These are phyloP conservation scores for Rhodotorula sp. DNA, from an alignment of 1,284 basidiomycete genomes.

Conservation along the genomic window DNA sequence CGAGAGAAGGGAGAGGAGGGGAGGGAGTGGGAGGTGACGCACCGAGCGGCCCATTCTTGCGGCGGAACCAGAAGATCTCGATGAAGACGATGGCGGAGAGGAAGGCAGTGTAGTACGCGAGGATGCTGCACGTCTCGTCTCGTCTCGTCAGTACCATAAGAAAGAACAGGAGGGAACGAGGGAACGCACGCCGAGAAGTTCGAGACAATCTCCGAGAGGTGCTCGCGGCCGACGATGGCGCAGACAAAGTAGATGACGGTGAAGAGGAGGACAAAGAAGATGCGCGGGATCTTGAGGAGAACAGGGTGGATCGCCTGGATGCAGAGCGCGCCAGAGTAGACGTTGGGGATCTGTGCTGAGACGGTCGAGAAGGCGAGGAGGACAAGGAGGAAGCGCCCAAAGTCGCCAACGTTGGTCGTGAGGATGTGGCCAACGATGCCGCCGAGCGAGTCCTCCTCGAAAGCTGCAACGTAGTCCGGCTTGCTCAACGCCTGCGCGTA, in stretches of 20 bases:
- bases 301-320: constrained; percentile 61
- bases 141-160: too few species aligned
- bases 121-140: constrained; percentile 18
- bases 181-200: constrained; percentile 51
- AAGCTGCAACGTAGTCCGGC: constrained; percentile 58
- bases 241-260: constrained; percentile 62
- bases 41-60: constrained; percentile 20
- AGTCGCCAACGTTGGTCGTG: constrained; percentile 52
- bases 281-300: constrained; percentile 62
- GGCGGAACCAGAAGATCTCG: constrained; percentile 50
- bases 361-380: constrained; percentile 60
- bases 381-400: constrained; percentile 64
- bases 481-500: constrained; percentile 55
- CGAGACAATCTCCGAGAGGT: constrained; percentile 62
- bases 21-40: constrained; percentile 28
- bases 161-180: not conserved
- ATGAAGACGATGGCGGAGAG: constrained; percentile 60
- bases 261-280: constrained; percentile 62
- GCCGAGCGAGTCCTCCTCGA: constrained; percentile 59
- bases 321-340: constrained; percentile 55
- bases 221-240: constrained; percentile 62
- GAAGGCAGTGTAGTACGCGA: constrained; percentile 68
- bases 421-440: constrained; percentile 50
- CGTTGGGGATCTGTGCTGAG: constrained; percentile 6
- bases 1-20: too few species aligned